phyloP scores from a whole-genome alignment of 257 asterid species.

The Solanum medicagineum region DNA sequence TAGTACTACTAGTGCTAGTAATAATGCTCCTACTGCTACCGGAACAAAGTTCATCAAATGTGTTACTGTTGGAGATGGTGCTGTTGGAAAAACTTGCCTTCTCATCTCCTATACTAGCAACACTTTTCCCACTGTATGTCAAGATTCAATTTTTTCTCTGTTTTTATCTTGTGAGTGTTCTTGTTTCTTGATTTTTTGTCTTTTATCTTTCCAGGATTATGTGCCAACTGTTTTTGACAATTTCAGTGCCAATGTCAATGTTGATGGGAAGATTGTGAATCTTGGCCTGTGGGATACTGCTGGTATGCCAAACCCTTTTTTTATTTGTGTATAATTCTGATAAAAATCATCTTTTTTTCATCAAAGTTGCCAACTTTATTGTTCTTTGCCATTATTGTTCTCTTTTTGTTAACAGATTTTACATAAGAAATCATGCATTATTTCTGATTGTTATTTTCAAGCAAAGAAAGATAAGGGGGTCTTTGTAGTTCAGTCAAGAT shows the following conservation, averaged over 20 bases:
- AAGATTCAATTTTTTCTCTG: not conserved
- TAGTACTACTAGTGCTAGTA: not conserved
- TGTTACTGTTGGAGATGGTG: constrained; percentile 36
- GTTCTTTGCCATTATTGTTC: not conserved
- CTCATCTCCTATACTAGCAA: constrained; percentile 34
- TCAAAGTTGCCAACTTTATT: not conserved
- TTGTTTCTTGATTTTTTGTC: not conserved
- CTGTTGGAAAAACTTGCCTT: constrained; percentile 33
- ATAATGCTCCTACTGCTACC: not conserved
- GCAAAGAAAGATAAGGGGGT: not conserved
- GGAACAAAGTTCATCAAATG: constrained; percentile 27
- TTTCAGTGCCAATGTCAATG: constrained; percentile 29
- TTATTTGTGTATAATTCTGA: not conserved
- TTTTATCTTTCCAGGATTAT: constrained; percentile 12
- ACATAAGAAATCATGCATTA: not conserved
- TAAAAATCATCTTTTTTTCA: not conserved
- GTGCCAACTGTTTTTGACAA: constrained; percentile 35
- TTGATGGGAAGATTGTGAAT: constrained; percentile 24
- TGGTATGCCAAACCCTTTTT: constrained; percentile 1
- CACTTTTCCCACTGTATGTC: constrained; percentile 21
- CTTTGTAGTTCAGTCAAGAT: not conserved
- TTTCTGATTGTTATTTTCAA: not conserved
- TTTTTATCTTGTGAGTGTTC: not conserved
- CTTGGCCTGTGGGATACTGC: constrained; percentile 35
- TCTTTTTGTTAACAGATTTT: not conserved